Evolutionary conservation across 805 yeast genomes (phyloP).

Genomic region (Spencermartinsiella europaea): DNA sequence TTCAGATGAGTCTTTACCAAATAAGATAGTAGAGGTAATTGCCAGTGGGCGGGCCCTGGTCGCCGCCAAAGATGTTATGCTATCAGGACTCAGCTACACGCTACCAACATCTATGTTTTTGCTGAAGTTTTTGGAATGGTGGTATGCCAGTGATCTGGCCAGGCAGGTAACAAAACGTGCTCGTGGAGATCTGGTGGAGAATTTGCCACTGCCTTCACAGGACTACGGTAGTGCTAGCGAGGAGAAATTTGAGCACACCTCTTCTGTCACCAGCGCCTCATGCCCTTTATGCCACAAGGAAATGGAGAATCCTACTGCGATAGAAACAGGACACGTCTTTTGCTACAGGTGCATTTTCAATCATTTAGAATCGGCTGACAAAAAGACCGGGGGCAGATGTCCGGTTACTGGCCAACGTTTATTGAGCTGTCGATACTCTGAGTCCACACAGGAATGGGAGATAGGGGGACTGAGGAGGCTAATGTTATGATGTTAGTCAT

Average conservation of each 20-base stretch:
- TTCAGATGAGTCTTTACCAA: slow-evolving; percentile 8
- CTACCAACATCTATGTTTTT: slow-evolving; percentile 80
- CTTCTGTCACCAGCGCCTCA: background rate
- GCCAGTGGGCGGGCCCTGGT: slow-evolving; percentile 31
- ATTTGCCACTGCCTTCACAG: slow-evolving; percentile 20
- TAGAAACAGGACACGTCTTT: slow-evolving; percentile 88
- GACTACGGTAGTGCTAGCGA: slow-evolving; percentile 18
- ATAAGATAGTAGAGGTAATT: slow-evolving; percentile 13
- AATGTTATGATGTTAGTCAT: slow-evolving; percentile 58
- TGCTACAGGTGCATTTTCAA: slow-evolving; percentile 82
- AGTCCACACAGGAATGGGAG: slow-evolving; percentile 58
- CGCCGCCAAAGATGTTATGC: slow-evolving; percentile 19
- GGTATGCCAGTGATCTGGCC: slow-evolving; percentile 74
- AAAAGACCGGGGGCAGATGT: slow-evolving; percentile 61
- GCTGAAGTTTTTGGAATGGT: slow-evolving; percentile 87
- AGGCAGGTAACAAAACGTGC: slow-evolving; percentile 46
- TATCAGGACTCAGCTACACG: slow-evolving; percentile 33
- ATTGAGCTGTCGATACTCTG: slow-evolving; percentile 63
- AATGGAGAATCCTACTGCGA: slow-evolving; percentile 73
- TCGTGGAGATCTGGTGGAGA: slow-evolving; percentile 21
- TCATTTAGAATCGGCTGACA: slow-evolving; percentile 47
- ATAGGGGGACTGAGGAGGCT: slow-evolving; percentile 70
- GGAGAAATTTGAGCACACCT: background rate
- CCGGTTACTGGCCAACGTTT: slow-evolving; percentile 75
- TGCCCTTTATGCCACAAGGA: slow-evolving; percentile 70